Base-by-base conservation (phyloP, 768 basidiomycete genomes). In the Rossbeevera mucosa region DNA sequence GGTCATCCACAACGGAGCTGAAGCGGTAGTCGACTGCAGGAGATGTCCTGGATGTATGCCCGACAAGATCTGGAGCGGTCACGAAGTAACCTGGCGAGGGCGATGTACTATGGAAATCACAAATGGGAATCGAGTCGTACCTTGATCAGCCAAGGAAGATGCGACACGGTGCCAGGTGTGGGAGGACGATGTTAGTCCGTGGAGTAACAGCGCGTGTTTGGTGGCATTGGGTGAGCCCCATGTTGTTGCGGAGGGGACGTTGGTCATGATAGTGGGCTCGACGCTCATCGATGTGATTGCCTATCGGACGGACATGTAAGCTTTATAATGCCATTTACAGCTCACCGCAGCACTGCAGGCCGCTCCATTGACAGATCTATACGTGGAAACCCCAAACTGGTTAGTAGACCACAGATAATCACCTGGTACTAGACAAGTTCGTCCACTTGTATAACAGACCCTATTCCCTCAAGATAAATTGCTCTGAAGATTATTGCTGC, bases 171-270 rank as follows among this genome's bases (percentile, higher is more conserved):
- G 53, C 64, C 65, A 63, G 2, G 54, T 48, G 6, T 56, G 59
- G 1, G 62, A 58, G 2, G 62, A 58, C 1, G 57, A 64, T 20
- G 58, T 47, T 2, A 62, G 14, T 7, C 66, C 66, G n/a, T 67
- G 66, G 40, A 68, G 52, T 20, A 67, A 33, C 3, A 67, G 57
- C 12, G 64, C 66, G 2, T 58, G 59, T 18, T 66, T 66, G 4
- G 48, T 55, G 1, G 66, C 33, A 6, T 56, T 16, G 4, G 64
- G 62, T 11, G 55, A 55, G 0, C 66, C 66, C 66, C 62, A 63
- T 14, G 42, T 55, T 2, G 47, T 55, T 2, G 58, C 55, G 13
- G 64, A 68, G 12, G 52, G 53, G 26, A 44, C 16, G 9, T 44
- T 57, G 36, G 56, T 40, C 60, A 66, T 65, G 48, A 14, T 42